Base-by-base conservation (phyloP, 345 rosid genomes). In the Raphanus sativus region DNA sequence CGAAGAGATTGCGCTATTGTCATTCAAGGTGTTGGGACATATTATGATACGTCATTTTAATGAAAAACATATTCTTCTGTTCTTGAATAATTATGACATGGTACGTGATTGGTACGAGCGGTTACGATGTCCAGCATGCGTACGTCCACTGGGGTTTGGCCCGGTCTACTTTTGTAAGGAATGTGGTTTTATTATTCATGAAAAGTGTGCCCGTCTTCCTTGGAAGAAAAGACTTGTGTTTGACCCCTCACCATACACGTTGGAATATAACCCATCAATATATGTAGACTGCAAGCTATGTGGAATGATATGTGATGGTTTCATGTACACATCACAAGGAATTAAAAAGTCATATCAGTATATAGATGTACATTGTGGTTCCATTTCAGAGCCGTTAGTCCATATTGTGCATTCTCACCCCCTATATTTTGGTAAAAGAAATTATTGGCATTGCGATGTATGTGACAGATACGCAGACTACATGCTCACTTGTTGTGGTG, bases 301-400 rank as follows among this genome's bases (percentile, higher is more conserved):
- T 52, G 45, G 62, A 4, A 1, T 24, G 9, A 13, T 3, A 0
- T 56, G 25, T 10, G 1, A 1, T 33, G 74, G 74, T 12, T 70
- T 56, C 6, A 58, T 0, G 55, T 70, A 62, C 45, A 62, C 17
- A 61, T 13, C 13, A 11, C 0, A 29, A 1, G 8, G 38, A 28
- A 0, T 0, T 61, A 5, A 0, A 4, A 5, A 0, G 21, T 0
- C 4, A 29, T 2, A 30, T 32, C 24, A 0, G 25, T 62, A n/a
- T 59, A 5, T 62, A 26, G 76, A 72, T 45, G 45, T 72, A 29
- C 60, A 28, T 40, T 72, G 75, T 26, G 60, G 29, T 60, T 72
- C 75, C 0, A 2, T 72, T 29, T 48, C 21, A 3, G 76, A 72
- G 2, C 68, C 76, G 0, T 45, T 72, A 2, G 0, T 5, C 8